A percentile compares a stretch with the other conserved stretches of the same genome.
phyloP scores from a whole-genome alignment of 495 filamentous ascomycete species.

The Podospora conica region DNA sequence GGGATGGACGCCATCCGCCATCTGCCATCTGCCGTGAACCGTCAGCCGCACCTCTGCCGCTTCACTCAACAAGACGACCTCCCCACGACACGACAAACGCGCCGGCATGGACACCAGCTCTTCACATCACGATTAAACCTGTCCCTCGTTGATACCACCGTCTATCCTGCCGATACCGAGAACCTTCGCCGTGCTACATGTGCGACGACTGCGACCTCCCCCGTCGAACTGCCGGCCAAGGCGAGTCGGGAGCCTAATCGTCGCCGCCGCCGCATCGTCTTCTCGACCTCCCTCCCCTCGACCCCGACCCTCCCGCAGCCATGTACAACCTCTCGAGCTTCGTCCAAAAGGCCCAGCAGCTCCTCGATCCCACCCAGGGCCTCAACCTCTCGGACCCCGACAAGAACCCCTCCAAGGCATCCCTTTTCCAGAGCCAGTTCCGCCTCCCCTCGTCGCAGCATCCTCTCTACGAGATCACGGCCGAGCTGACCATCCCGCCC shows the following conservation, averaged over 20 bases:
- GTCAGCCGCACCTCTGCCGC: not conserved
- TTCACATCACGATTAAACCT: not conserved
- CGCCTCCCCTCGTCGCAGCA: slow-evolving; percentile 86
- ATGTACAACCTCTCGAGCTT: slow-evolving; percentile 71
- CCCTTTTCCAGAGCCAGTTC: slow-evolving; percentile 92
- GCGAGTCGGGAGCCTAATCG: not conserved
- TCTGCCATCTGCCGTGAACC: not conserved
- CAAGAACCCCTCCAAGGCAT: slow-evolving; percentile 79
- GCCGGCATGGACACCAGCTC: not conserved
- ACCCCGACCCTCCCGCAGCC: slow-evolving; percentile 9
- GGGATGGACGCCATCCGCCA: not conserved
- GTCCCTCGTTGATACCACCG: not conserved
- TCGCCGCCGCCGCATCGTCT: slow-evolving; percentile 1
- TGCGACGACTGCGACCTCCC: not conserved
- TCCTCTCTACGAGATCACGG: slow-evolving; percentile 90
- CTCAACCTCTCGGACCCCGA: slow-evolving; percentile 61
- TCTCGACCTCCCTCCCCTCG: not conserved
- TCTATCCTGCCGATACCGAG: not conserved
- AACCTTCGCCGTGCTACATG: not conserved
- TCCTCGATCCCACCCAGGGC: slow-evolving; percentile 79
- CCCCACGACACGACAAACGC: not conserved
- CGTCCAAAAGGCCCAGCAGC: slow-evolving; percentile 84
- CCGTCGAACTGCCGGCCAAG: not conserved
- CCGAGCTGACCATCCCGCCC: slow-evolving; percentile 81
- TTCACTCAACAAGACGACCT: not conserved